Evolutionary conservation across 306 rosid species (phyloP), one percentile per base, ranked within the genome.

Genomic region (Ochetophila trinervis): DNA sequence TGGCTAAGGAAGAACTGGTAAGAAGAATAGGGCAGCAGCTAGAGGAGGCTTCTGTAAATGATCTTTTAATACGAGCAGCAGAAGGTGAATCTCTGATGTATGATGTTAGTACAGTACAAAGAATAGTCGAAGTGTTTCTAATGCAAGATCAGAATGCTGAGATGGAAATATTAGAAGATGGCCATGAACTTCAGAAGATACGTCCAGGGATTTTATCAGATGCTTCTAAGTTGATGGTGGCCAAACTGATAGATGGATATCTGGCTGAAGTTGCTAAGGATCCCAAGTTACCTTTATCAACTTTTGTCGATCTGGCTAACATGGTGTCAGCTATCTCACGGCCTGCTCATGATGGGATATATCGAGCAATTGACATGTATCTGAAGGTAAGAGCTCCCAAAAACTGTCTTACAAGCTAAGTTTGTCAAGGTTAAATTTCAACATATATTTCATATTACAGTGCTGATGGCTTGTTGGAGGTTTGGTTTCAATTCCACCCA

Each of bases 221-320:
- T 74, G 99, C 99, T 71, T 81, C 96, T 49, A 90, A 90, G 86
- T 76, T 94, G 65, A 90, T 94, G 97, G 97, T 90, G 63, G 95
- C 87, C 21, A 94, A 94, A 74, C 82, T 94, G 67, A 75, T 90
- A 5, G 96, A 94, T 69, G 87, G 91, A 21, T 94, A 88, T 73
- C 91, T 94, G 44, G 86, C 91, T 16, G 99, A 94, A 75, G 82
- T 94, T 19, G 84, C 99, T 0, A 94, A 83, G 84, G 96, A 94
- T 85, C 90, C 80, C 16, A 83, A 77, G 60, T 72, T 94, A 68
- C 88, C 90, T 35, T 67, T 85, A 62, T 79, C 78, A 4, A 72
- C 71, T 62, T 94, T 94, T 69, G 78, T 88, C 70, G 82, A 84
- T 70, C 97, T 94, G 62, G 90, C 96, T 1, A 91, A 86, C 66